Evolutionary conservation across 768 basidiomycete genomes (phyloP).

Genomic region (Roridomyces roridus): DNA sequence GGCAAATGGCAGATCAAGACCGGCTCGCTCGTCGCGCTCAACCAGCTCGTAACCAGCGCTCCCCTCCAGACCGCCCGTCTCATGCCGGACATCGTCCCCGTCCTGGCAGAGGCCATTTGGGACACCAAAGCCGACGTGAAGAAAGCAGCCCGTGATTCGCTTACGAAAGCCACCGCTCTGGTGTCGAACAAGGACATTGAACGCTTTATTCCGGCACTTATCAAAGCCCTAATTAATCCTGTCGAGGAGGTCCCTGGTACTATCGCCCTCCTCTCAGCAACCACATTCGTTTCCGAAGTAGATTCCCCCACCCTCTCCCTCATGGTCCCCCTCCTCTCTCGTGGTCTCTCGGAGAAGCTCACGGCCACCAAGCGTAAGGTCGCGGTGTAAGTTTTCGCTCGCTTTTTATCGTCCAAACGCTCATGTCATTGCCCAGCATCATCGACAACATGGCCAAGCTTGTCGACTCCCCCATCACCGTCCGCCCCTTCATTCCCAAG

Average conservation of each 20-base stretch:
- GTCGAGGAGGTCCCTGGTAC: constrained; percentile 98
- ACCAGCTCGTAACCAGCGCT: constrained; percentile 86
- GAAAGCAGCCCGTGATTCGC: constrained; percentile 94
- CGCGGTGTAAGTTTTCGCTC: constrained; percentile 73
- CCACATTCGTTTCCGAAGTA: constrained; percentile 99
- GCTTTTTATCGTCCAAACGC: constrained; percentile 26
- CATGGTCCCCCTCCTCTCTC: constrained; percentile 94
- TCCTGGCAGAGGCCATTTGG: constrained; percentile 97
- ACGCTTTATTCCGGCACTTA: constrained; percentile 96
- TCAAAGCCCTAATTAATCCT: constrained; percentile 97
- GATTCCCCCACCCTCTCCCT: constrained; percentile 96
- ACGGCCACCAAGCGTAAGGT: constrained; percentile 98
- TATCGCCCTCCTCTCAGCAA: constrained; percentile 93
- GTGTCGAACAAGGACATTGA: constrained; percentile 99
- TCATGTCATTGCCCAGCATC: constrained; percentile 59
- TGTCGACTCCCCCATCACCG: constrained; percentile 92
- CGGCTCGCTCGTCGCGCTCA: constrained; percentile 79
- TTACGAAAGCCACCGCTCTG: constrained; percentile 92
- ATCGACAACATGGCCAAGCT: constrained; percentile 99
- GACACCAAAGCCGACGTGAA: constrained; percentile 99
- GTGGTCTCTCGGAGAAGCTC: constrained; percentile 93
- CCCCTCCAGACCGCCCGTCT: constrained; percentile 85
- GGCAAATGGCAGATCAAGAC: constrained; percentile 99
- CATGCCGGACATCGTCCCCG: constrained; percentile 93
- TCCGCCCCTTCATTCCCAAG: constrained; percentile 96